These are phyloP conservation scores for Cyberlindnera americana DNA, from an alignment of 805 yeast genomes.

Conservation along the genomic window DNA sequence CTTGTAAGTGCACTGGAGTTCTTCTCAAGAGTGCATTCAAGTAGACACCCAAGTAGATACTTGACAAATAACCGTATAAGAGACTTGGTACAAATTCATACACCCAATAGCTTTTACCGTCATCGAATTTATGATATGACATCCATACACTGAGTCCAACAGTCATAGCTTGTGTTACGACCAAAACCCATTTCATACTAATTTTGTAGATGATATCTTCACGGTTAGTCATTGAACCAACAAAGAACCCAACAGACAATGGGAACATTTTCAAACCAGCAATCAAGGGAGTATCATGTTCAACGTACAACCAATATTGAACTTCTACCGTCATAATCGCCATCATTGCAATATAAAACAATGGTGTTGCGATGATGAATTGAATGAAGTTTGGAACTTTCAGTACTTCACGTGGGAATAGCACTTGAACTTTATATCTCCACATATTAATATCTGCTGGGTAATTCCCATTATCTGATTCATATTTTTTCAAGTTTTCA, in stretches of 20 bases:
- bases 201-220: conserved; percentile 20
- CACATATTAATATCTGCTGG: background rate
- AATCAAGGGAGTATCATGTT: conserved; percentile 30
- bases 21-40: conserved; percentile 29
- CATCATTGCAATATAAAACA: conserved; percentile 23
- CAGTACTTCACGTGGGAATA: conserved; percentile 31
- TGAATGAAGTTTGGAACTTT: conserved; percentile 27
- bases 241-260: conserved; percentile 29
- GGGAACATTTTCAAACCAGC: conserved; percentile 38
- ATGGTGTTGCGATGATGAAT: conserved; percentile 21
- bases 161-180: conserved; percentile 15
- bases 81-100: conserved; percentile 27
- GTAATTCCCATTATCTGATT: background rate
- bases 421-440: conserved; percentile 22
- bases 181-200: conserved; percentile 23
- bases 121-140: background rate
- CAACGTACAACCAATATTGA: conserved; percentile 29
- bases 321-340: conserved; percentile 21
- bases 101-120: conserved; percentile 25
- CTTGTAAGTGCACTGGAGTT: conserved; percentile 38
- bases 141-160: conserved; percentile 24
- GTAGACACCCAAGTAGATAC: conserved; percentile 34
- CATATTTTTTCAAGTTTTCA: background rate
- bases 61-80: conserved; percentile 27
- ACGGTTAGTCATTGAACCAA: conserved; percentile 30